These are phyloP conservation scores for Lentinula novae-zelandiae DNA, from an alignment of 1,284 basidiomycete genomes.

Conservation along the genomic window DNA sequence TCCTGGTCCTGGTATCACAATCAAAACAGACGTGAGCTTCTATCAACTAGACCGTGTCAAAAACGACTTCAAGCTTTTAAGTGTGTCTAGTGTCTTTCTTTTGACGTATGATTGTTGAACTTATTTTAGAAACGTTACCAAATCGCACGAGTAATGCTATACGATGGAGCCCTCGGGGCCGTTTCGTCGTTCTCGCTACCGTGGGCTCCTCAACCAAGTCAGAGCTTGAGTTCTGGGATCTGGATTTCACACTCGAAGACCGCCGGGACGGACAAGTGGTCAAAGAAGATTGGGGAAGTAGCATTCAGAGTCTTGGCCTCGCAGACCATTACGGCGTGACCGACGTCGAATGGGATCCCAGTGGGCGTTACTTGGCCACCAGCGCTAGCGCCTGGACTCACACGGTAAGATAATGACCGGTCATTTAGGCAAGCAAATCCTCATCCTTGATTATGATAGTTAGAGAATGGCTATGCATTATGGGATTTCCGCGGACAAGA, in stretches of 20 bases:
- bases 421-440: conserved; percentile 8
- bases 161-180: conserved; percentile 95
- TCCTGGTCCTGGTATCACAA: conserved; percentile 83
- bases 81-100: conserved; percentile 37
- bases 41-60: conserved; percentile 93
- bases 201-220: conserved; percentile 95
- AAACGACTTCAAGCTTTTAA: conserved; percentile 92
- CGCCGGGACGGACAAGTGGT: conserved; percentile 58
- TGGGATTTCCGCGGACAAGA: conserved; percentile 99
- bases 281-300: conserved; percentile 79
- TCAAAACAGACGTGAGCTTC: conserved; percentile 97
- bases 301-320: conserved; percentile 83
- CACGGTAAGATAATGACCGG: conserved; percentile 54
- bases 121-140: conserved; percentile 66
- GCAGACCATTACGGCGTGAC: conserved; percentile 99
- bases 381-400: conserved; percentile 95
- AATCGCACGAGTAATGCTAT: conserved; percentile 92
- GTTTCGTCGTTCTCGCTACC: conserved; percentile 94
- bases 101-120: conserved; percentile 12
- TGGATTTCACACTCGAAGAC: conserved; percentile 87
- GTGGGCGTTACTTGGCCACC: conserved; percentile 90
- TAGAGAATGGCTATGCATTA: conserved; percentile 95
- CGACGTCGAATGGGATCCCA: conserved; percentile 98
- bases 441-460: conserved; percentile 41
- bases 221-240: conserved; percentile 98